phyloP scores from a whole-genome alignment of 352 stramenopile genomes.

The Sclerospora graminicola region DNA sequence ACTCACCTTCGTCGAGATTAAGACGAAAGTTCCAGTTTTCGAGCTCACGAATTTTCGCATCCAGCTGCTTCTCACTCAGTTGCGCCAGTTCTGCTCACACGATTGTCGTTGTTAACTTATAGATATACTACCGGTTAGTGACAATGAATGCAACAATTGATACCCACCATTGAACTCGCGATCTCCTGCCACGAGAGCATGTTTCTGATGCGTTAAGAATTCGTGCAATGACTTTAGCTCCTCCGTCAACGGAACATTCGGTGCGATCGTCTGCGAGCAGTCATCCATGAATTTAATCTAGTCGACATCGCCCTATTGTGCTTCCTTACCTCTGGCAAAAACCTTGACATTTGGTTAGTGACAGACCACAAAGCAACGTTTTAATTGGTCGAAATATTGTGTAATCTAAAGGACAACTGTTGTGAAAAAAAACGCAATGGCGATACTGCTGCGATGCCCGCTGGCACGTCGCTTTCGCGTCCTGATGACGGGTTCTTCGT shows the following conservation, averaged over 20 bases:
- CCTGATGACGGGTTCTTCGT: not conserved
- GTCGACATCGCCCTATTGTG: not conserved
- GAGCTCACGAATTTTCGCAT: conserved; percentile 61
- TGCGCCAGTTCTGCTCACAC: conserved; percentile 29
- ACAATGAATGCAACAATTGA: not conserved
- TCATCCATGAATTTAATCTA: not conserved
- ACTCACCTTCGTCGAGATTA: conserved; percentile 65
- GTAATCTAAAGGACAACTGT: not conserved
- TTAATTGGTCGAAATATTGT: conserved; percentile 10
- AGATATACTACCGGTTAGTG: not conserved
- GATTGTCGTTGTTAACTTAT: not conserved
- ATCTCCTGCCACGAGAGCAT: conserved; percentile 12
- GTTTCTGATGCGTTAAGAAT: conserved; percentile 45
- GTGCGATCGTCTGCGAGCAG: conserved; percentile 34
- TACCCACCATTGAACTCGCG: conserved; percentile 35
- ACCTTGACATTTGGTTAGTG: conserved; percentile 11
- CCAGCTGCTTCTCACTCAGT: conserved; percentile 55
- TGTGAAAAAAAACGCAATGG: not conserved
- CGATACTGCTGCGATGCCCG: conserved; percentile 16
- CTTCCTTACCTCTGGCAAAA: conserved; percentile 15
- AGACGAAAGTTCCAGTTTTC: conserved; percentile 78
- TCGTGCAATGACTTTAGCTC: conserved; percentile 47
- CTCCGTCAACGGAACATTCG: conserved; percentile 34
- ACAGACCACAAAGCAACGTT: no score
- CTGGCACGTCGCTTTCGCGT: conserved; percentile 6